These are phyloP conservation scores for Bipolaris cookei DNA, from an alignment of 2,329 filamentous ascomycete genomes.

Conservation along the genomic window DNA sequence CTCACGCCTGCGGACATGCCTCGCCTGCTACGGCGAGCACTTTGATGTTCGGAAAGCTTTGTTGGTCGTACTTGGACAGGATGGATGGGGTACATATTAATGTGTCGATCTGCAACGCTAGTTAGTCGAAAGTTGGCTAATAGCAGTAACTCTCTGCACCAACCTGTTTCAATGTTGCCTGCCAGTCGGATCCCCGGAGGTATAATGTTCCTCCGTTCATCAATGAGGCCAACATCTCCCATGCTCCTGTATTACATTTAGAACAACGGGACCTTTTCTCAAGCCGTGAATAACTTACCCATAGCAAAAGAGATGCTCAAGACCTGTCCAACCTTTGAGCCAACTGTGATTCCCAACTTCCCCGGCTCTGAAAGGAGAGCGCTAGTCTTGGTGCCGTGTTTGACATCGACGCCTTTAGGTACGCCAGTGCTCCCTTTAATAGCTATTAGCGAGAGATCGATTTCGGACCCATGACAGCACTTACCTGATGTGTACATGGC, in stretches of 20 bases:
- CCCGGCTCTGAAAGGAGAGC: conserved; percentile 60
- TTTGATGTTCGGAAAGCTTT: conserved; percentile 59
- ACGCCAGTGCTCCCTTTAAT: conserved; percentile 58
- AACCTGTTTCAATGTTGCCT: conserved; percentile 56
- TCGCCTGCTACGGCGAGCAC: conserved; percentile 64
- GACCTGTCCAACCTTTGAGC: conserved; percentile 62
- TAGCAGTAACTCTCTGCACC: conserved; percentile 4
- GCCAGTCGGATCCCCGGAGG: conserved; percentile 60
- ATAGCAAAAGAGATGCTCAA: conserved; percentile 67
- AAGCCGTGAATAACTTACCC: conserved; percentile 54
- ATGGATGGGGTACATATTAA: conserved; percentile 64
- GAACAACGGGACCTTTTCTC: neutral
- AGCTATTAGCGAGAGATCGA: conserved; percentile 6
- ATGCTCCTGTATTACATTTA: conserved; percentile 55
- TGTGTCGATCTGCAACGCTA: conserved; percentile 54
- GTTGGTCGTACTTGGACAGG: conserved; percentile 57
- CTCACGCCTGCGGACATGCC: conserved; percentile 56
- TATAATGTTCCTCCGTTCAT: conserved; percentile 65
- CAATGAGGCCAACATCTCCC: conserved; percentile 65
- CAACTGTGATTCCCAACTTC: conserved; percentile 58
- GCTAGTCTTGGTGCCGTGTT: conserved; percentile 63
- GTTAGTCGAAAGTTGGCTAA: conserved; percentile 9
- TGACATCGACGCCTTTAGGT: conserved; percentile 66
- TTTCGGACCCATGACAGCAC: neutral
- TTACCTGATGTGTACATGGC: conserved; percentile 61